Percentiles rank a stretch among this genome's conserved stretches.
These are phyloP conservation scores for Brassica juncea DNA, from an alignment of 345 rosid genomes.

Conservation along the genomic window DNA sequence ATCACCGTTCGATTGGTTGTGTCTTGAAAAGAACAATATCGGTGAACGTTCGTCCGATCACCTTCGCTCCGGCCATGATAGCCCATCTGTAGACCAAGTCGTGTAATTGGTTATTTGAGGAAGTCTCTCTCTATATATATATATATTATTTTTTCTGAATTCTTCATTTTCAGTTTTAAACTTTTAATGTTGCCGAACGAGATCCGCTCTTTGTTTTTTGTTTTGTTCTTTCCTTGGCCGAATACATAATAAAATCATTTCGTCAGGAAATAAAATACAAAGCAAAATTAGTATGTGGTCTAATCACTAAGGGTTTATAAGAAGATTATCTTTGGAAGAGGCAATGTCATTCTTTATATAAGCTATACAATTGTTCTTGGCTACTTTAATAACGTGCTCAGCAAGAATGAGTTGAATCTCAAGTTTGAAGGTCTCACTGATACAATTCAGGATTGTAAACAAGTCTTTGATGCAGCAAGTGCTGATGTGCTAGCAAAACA, in stretches of 20 bases:
- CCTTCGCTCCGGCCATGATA: constrained; percentile 40
- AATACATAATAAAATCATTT: no score
- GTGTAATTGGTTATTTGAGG: constrained; percentile 9
- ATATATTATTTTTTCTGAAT: neutral
- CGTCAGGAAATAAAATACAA: neutral
- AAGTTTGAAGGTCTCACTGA: neutral
- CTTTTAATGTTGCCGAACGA: neutral
- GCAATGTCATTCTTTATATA: no score
- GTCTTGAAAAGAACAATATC: constrained; percentile 33
- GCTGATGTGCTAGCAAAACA: neutral
- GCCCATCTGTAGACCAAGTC: constrained; percentile 13
- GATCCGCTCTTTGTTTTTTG: neutral
- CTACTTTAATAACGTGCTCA: neutral
- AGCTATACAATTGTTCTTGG: no score
- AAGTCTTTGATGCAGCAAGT: neutral
- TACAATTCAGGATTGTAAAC: neutral
- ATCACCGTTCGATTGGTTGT: constrained; percentile 48
- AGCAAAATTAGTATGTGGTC: neutral
- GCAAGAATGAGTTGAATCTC: neutral
- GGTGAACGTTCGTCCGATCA: constrained; percentile 26
- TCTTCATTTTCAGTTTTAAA: neutral
- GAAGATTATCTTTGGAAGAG: no score
- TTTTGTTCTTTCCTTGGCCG: no score
- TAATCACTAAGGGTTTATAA: neutral
- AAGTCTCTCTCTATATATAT: neutral